Base-by-base conservation (phyloP, 2,329 filamentous ascomycete species). In the Colletotrichum theobromicola region DNA sequence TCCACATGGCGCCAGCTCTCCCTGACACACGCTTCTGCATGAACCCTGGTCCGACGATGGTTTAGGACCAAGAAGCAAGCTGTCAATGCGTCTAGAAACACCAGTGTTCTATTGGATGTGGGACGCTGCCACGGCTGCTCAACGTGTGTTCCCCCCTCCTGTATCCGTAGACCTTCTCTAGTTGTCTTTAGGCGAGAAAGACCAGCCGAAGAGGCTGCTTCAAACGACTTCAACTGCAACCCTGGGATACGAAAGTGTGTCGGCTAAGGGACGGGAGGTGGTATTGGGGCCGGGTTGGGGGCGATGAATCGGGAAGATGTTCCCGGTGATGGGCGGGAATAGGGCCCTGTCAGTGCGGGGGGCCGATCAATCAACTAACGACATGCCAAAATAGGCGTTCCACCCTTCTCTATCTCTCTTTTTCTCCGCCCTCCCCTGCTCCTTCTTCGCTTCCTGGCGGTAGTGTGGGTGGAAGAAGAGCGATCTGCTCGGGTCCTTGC, bases 21-120 rank as follows among this genome's bases (percentile, higher is more conserved):
- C 26, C 62, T 67, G 72, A 71, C 55, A 66, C 67, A 57, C 55
- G 72, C 68, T 67, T 74, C 72, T 74, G 72, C 67, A 63, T 32
- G 67, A 71, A 67, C 67, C 68, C 72, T 71, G 30, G 53, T n/a
- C 32, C 18, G 37, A 28, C 55, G 32, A 62, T 57, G 42, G 26
- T 63, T 72, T 67, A 13, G 61, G 42, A 10, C 42, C 67, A 63
- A 46, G 62, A 58, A 34, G 32, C 32, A 70, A 57, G 57, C 55
- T 67, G 72, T 63, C 68, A 57, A 50, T 72, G 62, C 68, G 72
- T 71, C 42, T 71, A 57, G 67, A 66, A 65, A 66, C 61, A 61
- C 21, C 16, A 42, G 8, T 26, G 53, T 21, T 61, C 30, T 16
- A n/a, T 24, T 18, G 34, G 55, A 21, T 50, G n/a, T 50, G 42